Evolutionary conservation across 176 grass and related monocot species (phyloP), one percentile per base, ranked within the genome.

Genomic region (Cenchrus americanus): DNA sequence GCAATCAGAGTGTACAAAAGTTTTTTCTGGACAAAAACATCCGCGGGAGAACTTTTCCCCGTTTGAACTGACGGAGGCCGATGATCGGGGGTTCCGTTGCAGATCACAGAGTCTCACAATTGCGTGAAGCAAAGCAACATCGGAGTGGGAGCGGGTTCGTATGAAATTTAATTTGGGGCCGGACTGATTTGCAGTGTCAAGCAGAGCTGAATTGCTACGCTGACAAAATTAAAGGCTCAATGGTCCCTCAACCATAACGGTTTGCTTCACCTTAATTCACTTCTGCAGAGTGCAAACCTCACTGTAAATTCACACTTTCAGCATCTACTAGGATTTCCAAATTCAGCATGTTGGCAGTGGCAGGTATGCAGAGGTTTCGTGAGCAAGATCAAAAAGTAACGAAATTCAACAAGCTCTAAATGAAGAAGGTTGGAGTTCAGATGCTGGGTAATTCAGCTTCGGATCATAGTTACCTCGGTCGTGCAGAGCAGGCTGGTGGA

Each of bases 391-490:
- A 71, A 70, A 17, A 46, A 71, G 3, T 2, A n/a, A 30, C 27
- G 27, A 30, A 30, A 30, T 30, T 30, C 27, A 30, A 30, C 0
- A 30, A 30, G 27, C 27, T 30, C 27, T 30, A 2, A 30, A 30
- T 2, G 27, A 30, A 30, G 27, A 30, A 30, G 27, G 27, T 30
- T 30, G 27, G 27, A 30, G 27, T 30, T 30, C 27, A 30, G 27
- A n/a, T n/a, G n/a, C n/a, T 30, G 27, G 27, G 27, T 30, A 30
- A 30, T 30, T 30, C 27, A 30, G 27, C 27, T 30, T 30, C 10
- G 49, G 69, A 11, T 61, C 11, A 37, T 37, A 37, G 3, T 12
- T 88, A 84, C 88, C 88, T 85, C 30, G 37, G 8, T 21, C 1
- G 26, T 23, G 37, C 57, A 42, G 77, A 32, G 50, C 24, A 12